Conservation (phyloP, 1,284 basidiomycete genomes). For the Hymenochaete sp. region DNA sequence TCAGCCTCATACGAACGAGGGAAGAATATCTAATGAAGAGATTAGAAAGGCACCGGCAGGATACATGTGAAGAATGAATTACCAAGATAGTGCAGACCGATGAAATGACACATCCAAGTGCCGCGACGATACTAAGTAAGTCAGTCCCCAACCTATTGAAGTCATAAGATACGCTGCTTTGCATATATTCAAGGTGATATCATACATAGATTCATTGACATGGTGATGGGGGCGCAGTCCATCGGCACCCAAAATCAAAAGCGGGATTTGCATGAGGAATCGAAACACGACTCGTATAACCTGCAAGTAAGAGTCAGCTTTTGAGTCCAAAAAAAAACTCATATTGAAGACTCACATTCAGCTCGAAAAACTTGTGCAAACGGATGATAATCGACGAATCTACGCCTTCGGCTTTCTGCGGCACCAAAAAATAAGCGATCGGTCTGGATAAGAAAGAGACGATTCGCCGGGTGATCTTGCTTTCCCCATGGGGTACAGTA, state of each 20-base stretch:
- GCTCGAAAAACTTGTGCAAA: slow-evolving; percentile 66
- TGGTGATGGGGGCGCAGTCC: slow-evolving; percentile 51
- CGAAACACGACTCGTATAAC: slow-evolving; percentile 61
- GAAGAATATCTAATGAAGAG: slow-evolving; percentile 57
- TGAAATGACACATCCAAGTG: slow-evolving; percentile 53
- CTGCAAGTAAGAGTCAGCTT: slow-evolving; percentile 29
- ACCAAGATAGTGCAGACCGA: slow-evolving; percentile 68
- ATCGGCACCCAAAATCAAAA: slow-evolving; percentile 58
- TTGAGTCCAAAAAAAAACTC: background rate
- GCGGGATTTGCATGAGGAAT: slow-evolving; percentile 53
- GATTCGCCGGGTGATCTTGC: too few species aligned
- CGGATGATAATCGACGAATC: slow-evolving; percentile 56
- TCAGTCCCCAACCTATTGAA: slow-evolving; percentile 36
- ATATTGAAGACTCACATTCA: slow-evolving; percentile 47
- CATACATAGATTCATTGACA: slow-evolving; percentile 51
- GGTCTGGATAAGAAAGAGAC: too few species aligned
- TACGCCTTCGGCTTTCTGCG: slow-evolving; percentile 46
- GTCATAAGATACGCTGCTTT: slow-evolving; percentile 31
- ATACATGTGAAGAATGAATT: slow-evolving; percentile 7
- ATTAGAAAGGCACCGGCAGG: background rate
- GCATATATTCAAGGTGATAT: slow-evolving; percentile 24
- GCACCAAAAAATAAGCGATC: background rate
- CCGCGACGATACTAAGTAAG: slow-evolving; percentile 48
- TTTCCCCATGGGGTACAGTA: too few species aligned
- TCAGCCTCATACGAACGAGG: slow-evolving; percentile 62